A percentile compares a stretch with the other conserved stretches of the same genome.
Evolutionary conservation across 2,329 filamentous ascomycete genomes (phyloP).

Genomic region (Aspergillus caelatus): DNA sequence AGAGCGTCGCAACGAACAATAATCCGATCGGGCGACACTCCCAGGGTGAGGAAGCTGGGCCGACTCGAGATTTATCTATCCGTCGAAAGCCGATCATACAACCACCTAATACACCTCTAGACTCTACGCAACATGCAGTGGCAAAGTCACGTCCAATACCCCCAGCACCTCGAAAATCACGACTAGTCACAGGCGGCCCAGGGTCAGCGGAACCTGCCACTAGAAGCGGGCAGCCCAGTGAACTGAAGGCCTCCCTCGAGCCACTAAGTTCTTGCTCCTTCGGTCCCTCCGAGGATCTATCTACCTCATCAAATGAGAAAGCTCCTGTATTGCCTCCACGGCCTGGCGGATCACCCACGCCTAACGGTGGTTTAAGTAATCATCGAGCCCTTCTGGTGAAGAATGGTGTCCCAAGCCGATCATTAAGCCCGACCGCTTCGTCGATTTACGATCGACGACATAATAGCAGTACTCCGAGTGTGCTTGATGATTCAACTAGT

Average conservation of each 20-base stretch:
- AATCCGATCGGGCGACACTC: conserved; percentile 8
- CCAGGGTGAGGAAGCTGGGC: conserved; percentile 6
- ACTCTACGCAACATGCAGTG: conserved; percentile 12
- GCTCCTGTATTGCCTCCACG: conserved; percentile 33
- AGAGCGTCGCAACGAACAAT: conserved; percentile 14
- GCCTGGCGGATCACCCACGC: conserved; percentile 9
- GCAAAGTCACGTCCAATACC: conserved; percentile 21
- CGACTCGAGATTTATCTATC: conserved; percentile 6
- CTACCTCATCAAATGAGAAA: conserved; percentile 20
- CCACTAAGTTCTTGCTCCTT: conserved; percentile 19
- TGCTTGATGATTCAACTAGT: conserved; percentile 25
- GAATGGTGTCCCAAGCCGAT: conserved; percentile 16
- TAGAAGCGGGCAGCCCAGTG: background rate
- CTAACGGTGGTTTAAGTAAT: conserved; percentile 6
- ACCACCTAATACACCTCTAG: background rate
- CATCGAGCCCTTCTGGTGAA: conserved; percentile 15
- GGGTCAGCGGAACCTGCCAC: background rate
- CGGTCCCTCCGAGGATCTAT: conserved; percentile 15
- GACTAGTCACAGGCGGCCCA: conserved; percentile 1
- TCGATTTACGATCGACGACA: conserved; percentile 30
- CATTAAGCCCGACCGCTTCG: conserved; percentile 29
- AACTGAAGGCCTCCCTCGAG: conserved; percentile 2
- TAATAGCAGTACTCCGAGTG: conserved; percentile 27
- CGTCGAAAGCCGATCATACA: conserved; percentile 16
- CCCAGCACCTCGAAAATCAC: conserved; percentile 19